Percentiles rank a stretch among this genome's conserved stretches.
These are phyloP conservation scores for Fusarium sp. DNA, from an alignment of 2,329 filamentous ascomycete genomes.

Conservation along the genomic window DNA sequence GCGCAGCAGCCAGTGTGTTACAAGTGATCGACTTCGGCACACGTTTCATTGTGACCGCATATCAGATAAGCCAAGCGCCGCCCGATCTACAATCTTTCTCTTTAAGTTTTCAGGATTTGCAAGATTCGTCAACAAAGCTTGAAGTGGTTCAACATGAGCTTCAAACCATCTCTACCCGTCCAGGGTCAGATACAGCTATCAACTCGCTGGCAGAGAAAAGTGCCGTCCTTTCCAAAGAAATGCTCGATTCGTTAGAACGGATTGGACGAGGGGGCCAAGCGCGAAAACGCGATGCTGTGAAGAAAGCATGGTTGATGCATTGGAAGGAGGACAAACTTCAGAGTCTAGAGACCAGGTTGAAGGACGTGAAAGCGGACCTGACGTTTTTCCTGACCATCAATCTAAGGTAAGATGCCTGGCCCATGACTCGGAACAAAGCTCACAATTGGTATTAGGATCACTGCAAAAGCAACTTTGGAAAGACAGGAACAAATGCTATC, in stretches of 20 bases:
- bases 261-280: background rate
- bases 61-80: background rate
- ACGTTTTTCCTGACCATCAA: conserved; percentile 4
- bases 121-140: background rate
- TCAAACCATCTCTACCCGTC: background rate
- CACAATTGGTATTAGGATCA: background rate
- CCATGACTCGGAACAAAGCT: no score
- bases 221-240: background rate
- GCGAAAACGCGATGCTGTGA: background rate
- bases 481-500: background rate
- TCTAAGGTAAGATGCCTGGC: no score
- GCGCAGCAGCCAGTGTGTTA: conserved; percentile 9
- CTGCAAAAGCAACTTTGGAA: background rate
- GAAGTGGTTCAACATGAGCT: conserved; percentile 1
- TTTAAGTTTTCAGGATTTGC: background rate
- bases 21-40: conserved; percentile 29
- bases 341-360: background rate
- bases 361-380: conserved; percentile 1
- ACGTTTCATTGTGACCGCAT: conserved; percentile 11
- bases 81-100: background rate
- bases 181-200: background rate
- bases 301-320: conserved; percentile 2
- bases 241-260: conserved; percentile 1
- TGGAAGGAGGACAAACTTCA: conserved; percentile 18
- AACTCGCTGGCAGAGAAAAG: conserved; percentile 3